Evolutionary conservation across 225 moss, liverwort and hornwort species (phyloP), one percentile per base, ranked within the genome.

Genomic region (Pseudisothecium myosuroides): DNA sequence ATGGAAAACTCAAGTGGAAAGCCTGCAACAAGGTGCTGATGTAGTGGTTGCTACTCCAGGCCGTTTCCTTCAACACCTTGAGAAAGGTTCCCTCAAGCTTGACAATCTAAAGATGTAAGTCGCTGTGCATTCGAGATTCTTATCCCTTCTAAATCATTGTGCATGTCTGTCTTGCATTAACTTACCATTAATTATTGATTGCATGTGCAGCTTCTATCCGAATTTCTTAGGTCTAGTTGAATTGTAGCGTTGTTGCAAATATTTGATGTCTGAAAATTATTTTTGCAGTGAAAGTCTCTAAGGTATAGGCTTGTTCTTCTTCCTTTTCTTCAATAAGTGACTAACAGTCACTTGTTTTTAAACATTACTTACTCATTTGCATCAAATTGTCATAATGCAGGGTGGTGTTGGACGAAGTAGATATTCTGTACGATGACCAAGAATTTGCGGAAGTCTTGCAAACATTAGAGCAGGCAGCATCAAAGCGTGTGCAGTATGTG

Each of bases 1-100:
- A 90, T 99, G 97, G 99, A 99, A 99, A 89, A 96, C 99, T 83
- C 99, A 99, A 90, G 96, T 95, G 55, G 99, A 99, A 92, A 97
- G 95, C 91, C 89, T 99, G 87, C 90, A 92, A 86, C 95, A 94
- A 90, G 99, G 97, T 81, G 94, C 94, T 83, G 99, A 99, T 83
- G 84, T 97, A 72, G 96, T 97, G 76, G 91, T 99, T 84, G 99
- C 99, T 79, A 99, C 99, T 82, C 99, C 97, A 87, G 99, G 99
- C 29, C 96, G 99, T 80, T 97, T 99, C 81, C 94, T 99, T 76
- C 95, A 99, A 83, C 99, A 96, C 88, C 95, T 99, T 45, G 93
- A 97, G 85, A 95, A 96, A 90, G 95, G 94, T 80, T 96, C 94
- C 67, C 94, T 99, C 66, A 92, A 96, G 87, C 96, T 99, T 86